phyloP scores from a whole-genome alignment of 192 early-diverging fungal species.

The Coemansia pectinata region DNA sequence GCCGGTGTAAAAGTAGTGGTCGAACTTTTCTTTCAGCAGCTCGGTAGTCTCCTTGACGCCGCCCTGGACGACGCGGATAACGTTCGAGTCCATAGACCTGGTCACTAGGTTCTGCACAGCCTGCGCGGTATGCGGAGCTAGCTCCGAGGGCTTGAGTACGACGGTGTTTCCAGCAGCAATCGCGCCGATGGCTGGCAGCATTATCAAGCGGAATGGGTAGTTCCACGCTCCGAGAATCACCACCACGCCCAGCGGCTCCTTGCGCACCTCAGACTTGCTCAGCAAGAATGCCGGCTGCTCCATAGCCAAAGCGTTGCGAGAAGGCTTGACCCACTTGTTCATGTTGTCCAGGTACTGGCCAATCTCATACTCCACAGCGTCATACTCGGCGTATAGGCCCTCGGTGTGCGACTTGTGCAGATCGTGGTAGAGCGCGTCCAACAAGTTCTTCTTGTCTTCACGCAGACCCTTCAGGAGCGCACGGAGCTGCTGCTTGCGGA shows the following conservation, averaged over 20 bases:
- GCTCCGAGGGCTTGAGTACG: constrained; percentile 85
- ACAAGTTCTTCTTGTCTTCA: constrained; percentile 59
- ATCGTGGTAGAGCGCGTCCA: constrained; percentile 61
- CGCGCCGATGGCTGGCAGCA: constrained; percentile 77
- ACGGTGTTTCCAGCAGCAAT: constrained; percentile 90
- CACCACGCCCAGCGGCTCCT: constrained; percentile 78
- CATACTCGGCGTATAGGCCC: constrained; percentile 57
- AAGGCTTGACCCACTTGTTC: constrained; percentile 59
- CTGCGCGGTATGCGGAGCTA: constrained; percentile 64
- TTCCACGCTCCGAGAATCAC: constrained; percentile 74
- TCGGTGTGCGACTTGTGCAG: constrained; percentile 60
- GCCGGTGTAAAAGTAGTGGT: constrained; percentile 95
- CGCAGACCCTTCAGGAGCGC: constrained; percentile 61
- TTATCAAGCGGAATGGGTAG: constrained; percentile 63
- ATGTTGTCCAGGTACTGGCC: constrained; percentile 60
- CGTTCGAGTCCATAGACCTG: constrained; percentile 70
- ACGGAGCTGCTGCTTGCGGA: constrained; percentile 62
- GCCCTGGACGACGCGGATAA: constrained; percentile 74
- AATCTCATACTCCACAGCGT: constrained; percentile 58
- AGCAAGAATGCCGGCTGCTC: constrained; percentile 47
- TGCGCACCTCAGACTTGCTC: constrained; percentile 59
- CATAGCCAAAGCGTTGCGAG: constrained; percentile 29
- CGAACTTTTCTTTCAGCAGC: constrained; percentile 77
- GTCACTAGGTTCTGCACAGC: constrained; percentile 66
- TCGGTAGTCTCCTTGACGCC: constrained; percentile 69